phyloP scores from a whole-genome alignment of 2,329 filamentous ascomycete species.

The Emergomyces africanus region DNA sequence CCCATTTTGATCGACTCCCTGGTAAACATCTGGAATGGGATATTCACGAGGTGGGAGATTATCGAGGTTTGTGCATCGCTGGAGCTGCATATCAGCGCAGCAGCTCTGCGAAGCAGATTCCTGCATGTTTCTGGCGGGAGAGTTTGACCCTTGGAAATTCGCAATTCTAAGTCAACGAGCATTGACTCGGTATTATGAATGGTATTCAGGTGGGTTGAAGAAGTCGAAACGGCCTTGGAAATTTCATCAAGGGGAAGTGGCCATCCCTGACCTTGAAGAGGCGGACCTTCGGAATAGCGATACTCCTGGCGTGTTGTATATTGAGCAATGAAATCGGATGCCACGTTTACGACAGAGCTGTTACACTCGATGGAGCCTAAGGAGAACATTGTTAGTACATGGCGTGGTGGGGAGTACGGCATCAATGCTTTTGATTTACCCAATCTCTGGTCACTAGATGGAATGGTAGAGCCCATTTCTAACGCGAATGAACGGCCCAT shows the following conservation, averaged over 20 bases:
- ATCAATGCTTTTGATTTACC: conserved; percentile 23
- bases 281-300: conserved; percentile 60
- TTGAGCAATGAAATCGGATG: conserved; percentile 91
- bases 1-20: conserved; percentile 94
- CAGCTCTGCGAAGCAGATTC: conserved; percentile 70
- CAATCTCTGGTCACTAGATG: conserved; percentile 72
- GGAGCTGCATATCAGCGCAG: conserved; percentile 70
- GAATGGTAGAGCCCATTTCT: conserved; percentile 80
- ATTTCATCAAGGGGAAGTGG: neutral
- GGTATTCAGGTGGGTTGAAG: neutral
- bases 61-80: conserved; percentile 64
- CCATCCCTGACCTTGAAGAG: conserved; percentile 20
- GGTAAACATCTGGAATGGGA: conserved; percentile 86
- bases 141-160: conserved; percentile 51
- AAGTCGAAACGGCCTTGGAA: neutral
- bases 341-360: conserved; percentile 69
- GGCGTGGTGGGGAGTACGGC: neutral
- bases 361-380: conserved; percentile 58
- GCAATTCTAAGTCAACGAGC: conserved; percentile 7
- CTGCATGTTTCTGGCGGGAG: conserved; percentile 64
- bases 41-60: conserved; percentile 75
- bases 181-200: conserved; percentile 4
- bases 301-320: conserved; percentile 97
- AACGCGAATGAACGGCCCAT: conserved; percentile 88
- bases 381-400: conserved; percentile 4